Conservation (phyloP, 495 filamentous ascomycete genomes). For the Penicillium silybi region DNA sequence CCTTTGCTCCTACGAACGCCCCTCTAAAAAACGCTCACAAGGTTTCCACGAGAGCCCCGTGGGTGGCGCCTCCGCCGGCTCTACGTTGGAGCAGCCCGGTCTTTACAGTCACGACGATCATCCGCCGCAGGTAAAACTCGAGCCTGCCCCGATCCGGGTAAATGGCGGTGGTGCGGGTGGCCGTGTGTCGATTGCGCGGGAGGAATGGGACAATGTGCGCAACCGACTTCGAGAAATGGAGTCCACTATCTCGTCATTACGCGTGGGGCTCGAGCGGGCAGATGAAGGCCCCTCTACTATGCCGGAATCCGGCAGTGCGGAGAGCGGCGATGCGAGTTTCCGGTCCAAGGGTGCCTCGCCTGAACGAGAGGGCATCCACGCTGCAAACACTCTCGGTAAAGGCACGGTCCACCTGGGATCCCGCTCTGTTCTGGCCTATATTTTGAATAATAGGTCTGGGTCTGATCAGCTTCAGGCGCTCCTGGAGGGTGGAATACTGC, state of each 20-base stretch:
- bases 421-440: slow-evolving; percentile 55
- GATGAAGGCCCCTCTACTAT: slow-evolving; percentile 28
- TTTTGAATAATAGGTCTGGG: slow-evolving; percentile 60
- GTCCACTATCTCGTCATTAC: slow-evolving; percentile 37
- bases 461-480: slow-evolving; percentile 62
- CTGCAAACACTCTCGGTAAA: slow-evolving; percentile 50
- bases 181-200: slow-evolving; percentile 40
- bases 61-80: slow-evolving; percentile 11
- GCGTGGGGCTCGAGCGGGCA: slow-evolving; percentile 37
- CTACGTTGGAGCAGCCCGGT: slow-evolving; percentile 14
- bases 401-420: slow-evolving; percentile 57
- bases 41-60: slow-evolving; percentile 31
- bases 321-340: slow-evolving; percentile 51
- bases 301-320: slow-evolving; percentile 50
- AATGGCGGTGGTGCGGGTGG: slow-evolving; percentile 20
- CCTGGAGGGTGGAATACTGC: slow-evolving; percentile 72
- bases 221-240: slow-evolving; percentile 41
- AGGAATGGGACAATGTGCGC: slow-evolving; percentile 47
- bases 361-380: slow-evolving; percentile 53
- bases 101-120: slow-evolving; percentile 23
- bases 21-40: slow-evolving; percentile 49
- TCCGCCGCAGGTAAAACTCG: slow-evolving; percentile 23
- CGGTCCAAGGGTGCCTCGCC: slow-evolving; percentile 39
- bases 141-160: slow-evolving; percentile 19
- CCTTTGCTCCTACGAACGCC: slow-evolving; percentile 70